phyloP scores from a whole-genome alignment of 2,329 filamentous ascomycete genomes.

The Aspergillus caelatus region DNA sequence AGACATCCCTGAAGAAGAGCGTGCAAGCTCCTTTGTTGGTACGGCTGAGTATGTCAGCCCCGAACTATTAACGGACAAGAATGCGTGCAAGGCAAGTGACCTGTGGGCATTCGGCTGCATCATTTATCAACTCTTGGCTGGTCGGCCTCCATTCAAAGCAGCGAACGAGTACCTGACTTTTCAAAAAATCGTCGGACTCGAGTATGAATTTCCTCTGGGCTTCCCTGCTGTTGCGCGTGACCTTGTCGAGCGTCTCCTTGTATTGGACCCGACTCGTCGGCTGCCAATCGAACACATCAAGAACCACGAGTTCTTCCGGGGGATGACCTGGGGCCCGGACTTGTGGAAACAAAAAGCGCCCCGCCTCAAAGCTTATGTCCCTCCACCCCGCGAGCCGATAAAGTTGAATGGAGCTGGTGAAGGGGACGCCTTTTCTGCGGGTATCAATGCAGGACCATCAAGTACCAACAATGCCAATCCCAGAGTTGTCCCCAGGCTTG shows the following conservation, averaged over 20 bases:
- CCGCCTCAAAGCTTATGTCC: slow-evolving; percentile 78
- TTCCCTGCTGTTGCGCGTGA: slow-evolving; percentile 87
- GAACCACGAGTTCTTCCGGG: slow-evolving; percentile 93
- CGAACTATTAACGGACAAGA: slow-evolving; percentile 94
- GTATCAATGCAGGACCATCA: slow-evolving; percentile 43
- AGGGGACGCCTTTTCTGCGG: slow-evolving; percentile 46
- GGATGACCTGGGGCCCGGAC: slow-evolving; percentile 77
- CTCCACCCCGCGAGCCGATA: slow-evolving; percentile 76
- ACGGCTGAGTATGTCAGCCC: slow-evolving; percentile 98
- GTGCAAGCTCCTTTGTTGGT: slow-evolving; percentile 92
- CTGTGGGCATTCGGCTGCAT: slow-evolving; percentile 99
- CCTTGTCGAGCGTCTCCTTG: slow-evolving; percentile 84
- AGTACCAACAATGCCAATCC: slow-evolving; percentile 46
- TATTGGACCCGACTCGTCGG: slow-evolving; percentile 81
- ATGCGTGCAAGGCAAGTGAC: slow-evolving; percentile 95
- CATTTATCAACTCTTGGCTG: slow-evolving; percentile 91
- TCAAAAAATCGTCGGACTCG: slow-evolving; percentile 92
- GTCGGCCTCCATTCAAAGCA: slow-evolving; percentile 95
- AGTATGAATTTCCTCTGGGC: slow-evolving; percentile 88
- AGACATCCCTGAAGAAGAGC: slow-evolving; percentile 66
- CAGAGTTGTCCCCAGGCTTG: slow-evolving; percentile 74
- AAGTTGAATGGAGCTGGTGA: slow-evolving; percentile 64
- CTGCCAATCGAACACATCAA: slow-evolving; percentile 95
- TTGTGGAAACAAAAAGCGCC: slow-evolving; percentile 92
- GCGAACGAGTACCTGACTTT: slow-evolving; percentile 96